Evolutionary conservation across 345 rosid species (phyloP), one percentile per base, ranked within the genome.

Genomic region (Triadica sebifera): DNA sequence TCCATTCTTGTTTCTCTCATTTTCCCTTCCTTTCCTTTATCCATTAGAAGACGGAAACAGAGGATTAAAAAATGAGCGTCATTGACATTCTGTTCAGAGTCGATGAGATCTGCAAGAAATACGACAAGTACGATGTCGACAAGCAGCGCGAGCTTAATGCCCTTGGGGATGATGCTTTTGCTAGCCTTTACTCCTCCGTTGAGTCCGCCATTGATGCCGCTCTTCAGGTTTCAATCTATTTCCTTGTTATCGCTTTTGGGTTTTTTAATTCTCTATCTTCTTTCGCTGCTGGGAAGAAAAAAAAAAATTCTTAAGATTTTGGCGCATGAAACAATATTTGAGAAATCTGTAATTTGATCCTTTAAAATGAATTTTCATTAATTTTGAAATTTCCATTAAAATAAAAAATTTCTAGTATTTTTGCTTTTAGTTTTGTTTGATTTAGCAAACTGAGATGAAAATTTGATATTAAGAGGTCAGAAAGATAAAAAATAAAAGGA

Each of bases 61-160:
- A 60, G 43, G 3, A 34, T 19, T 19, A 9, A n/a, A 61, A 81
- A 20, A 93, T 90, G 97, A 81, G 85, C 59, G 92, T 89, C 52
- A 88, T 90, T 5, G 86, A 89, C 68, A 83, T 91, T 73, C 78
- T 89, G 71, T 92, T 88, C 77, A 72, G 96, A 76, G 88, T 89
- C 70, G 95, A 94, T 11, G 89, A 84, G 74, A 89, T 94, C 22
- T 90, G 97, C 86, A 92, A 84, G 85, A 92, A 83, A 73, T 90
- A 90, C 65, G 95, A 90, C 39, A 88, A 89, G 79, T 90, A 92
- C 57, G 97, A 92, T 43, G 50, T 89, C 69, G 89, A 88, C 61
- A 90, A 86, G 83, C 97, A 90, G 56, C 86, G 89, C 0, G 86
- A 87, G 69, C 79, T 73, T 37, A 85, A 81, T 29, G 82, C 86